These are phyloP conservation scores for Canna indica DNA, from an alignment of 176 grass and related monocot genomes.

Conservation along the genomic window DNA sequence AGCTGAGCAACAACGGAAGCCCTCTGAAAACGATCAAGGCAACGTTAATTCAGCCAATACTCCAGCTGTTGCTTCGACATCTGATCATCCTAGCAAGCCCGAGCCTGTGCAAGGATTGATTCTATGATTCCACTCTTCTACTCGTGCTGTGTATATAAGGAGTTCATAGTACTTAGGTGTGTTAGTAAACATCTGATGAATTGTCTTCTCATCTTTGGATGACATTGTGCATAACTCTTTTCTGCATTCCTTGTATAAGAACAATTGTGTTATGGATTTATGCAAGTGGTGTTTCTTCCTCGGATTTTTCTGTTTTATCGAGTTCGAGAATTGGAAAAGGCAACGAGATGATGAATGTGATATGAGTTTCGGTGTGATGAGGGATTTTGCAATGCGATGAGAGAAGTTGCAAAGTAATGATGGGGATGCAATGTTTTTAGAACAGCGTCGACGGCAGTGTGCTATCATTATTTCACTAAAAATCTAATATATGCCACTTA, in stretches of 20 bases:
- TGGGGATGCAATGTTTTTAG: too few species aligned
- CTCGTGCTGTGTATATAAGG: slow-evolving; percentile 4
- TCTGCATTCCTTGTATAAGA: background rate
- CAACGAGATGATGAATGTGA: too few species aligned
- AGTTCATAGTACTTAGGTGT: background rate
- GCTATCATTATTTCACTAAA: too few species aligned
- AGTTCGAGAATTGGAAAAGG: too few species aligned
- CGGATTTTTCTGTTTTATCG: too few species aligned
- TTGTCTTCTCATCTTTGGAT: background rate
- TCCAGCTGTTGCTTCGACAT: background rate
- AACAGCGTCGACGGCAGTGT: too few species aligned
- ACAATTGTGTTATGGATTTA: too few species aligned
- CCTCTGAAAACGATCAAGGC: background rate
- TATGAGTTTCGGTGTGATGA: too few species aligned
- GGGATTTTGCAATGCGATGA: too few species aligned
- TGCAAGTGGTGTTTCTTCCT: too few species aligned
- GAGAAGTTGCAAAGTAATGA: too few species aligned
- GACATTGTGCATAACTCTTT: background rate
- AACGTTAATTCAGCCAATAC: background rate
- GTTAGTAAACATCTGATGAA: background rate
- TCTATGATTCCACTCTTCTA: background rate
- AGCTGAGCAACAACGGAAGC: background rate
- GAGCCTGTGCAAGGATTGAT: slow-evolving; percentile 5
- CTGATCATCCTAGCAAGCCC: background rate
- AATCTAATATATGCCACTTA: too few species aligned